These are phyloP conservation scores for Tarenaya hassleriana DNA, from an alignment of 345 rosid species.

Conservation along the genomic window DNA sequence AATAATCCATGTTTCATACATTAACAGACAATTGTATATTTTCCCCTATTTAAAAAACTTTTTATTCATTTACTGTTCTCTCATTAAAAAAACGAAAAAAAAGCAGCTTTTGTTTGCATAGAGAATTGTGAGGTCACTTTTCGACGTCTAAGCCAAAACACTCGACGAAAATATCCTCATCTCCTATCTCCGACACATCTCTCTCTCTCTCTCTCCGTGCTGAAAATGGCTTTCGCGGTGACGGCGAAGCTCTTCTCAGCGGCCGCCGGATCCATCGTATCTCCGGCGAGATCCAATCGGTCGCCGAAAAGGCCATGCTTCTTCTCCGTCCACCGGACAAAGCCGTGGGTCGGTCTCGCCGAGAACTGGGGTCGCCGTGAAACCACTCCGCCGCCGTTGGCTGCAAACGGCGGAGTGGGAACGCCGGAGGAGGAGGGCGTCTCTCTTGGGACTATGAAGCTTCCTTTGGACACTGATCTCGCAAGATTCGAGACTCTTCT, in stretches of 20 bases:
- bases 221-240: slow-evolving; percentile 22
- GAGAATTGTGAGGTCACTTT: too few species aligned
- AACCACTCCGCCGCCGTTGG: slow-evolving; percentile 23
- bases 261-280: slow-evolving; percentile 3
- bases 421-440: slow-evolving; percentile 58
- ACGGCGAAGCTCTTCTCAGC: slow-evolving; percentile 10
- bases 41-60: too few species aligned
- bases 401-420: slow-evolving; percentile 11
- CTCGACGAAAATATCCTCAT: slow-evolving; percentile 19
- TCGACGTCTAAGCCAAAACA: slow-evolving; percentile 8
- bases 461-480: slow-evolving; percentile 59
- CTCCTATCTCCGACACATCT: too few species aligned
- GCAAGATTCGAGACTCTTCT: slow-evolving; percentile 57
- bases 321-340: not conserved
- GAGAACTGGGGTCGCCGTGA: slow-evolving; percentile 16
- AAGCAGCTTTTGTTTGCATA: too few species aligned
- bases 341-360: slow-evolving; percentile 5
- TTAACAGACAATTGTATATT: too few species aligned
- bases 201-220: not conserved
- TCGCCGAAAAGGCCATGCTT: not conserved
- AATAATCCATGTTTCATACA: too few species aligned
- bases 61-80: too few species aligned
- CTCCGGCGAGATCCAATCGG: slow-evolving; percentile 5
- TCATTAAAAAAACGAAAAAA: too few species aligned
- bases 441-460: slow-evolving; percentile 75